Base-by-base conservation (phyloP, 768 basidiomycete genomes). In the Lactarius sp. region DNA sequence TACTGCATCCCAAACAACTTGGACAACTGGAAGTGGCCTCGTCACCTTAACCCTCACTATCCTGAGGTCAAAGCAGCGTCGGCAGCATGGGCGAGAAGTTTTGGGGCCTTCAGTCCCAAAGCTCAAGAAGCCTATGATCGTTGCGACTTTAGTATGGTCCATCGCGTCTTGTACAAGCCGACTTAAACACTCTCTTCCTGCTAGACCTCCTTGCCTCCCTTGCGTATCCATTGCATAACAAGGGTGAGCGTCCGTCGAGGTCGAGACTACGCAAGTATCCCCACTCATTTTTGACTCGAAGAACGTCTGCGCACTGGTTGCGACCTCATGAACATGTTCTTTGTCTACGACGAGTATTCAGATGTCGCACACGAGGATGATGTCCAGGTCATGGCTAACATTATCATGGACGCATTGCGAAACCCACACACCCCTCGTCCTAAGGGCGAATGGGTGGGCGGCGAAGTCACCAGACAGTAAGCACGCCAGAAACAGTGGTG, bases 261-360 rank as follows among this genome's bases (percentile, higher is more conserved):
- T 18, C 1, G 16, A 6, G 16, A 3, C 27, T 27, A 36, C n/a
- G 31, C 14, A 14, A 33, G 36, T 14, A 4, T 14, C 22, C 22
- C n/a, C 31, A 20, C 62, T 62, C 39, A 64, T 34, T 22, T 4
- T 52, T 12, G 22, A 22, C 9, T 18, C 27, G 37, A 47, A 70
- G 54, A 54, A 36, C 61, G 70, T 33, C 1, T 69, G 60, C 59
- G 66, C 52, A 66, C 66, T 13, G 66, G 66, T n/a, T 68, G 66
- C 33, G 71, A 72, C 66, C 56, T 72, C 22, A 71, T 72, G 71
- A 72, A 71, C 47, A 66, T 66, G 65, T 68, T 71, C 49, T 71
- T 71, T 61, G 60, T 71, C 54, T 60, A 66, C 20, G 70, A 71
- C 65, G 70, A 71, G 60, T 63, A 70, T 47, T 69, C 70, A 16